Conservation (phyloP, 768 basidiomycete genomes). For the Phanerodontia chrysosporium region DNA sequence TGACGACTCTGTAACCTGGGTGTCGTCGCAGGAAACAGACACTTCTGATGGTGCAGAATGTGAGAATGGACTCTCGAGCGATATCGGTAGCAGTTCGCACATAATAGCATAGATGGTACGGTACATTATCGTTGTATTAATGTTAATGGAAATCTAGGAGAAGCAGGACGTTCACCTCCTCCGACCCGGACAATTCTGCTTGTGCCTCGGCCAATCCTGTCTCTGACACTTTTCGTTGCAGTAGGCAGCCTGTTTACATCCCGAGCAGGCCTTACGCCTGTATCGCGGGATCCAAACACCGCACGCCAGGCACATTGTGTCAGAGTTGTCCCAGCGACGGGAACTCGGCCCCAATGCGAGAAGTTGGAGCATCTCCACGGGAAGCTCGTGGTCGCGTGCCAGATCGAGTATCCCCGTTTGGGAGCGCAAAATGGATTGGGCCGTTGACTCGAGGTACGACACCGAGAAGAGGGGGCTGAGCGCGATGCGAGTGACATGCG, state of each 20-base stretch:
- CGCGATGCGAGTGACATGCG: slow-evolving; percentile 44
- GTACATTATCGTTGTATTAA: too few relatives aligned
- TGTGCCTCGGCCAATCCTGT: background rate
- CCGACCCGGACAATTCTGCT: too few relatives aligned
- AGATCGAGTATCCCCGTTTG: background rate
- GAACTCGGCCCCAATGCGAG: background rate
- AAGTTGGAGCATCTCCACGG: background rate
- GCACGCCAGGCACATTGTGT: background rate
- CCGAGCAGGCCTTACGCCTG: background rate
- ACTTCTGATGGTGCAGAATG: too few relatives aligned
- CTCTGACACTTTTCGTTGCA: slow-evolving; percentile 6
- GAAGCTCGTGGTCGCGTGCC: background rate
- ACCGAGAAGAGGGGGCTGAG: slow-evolving; percentile 51
- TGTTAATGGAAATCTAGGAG: too few relatives aligned
- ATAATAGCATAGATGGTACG: too few relatives aligned
- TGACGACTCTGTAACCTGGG: too few relatives aligned
- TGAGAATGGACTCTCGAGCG: too few relatives aligned
- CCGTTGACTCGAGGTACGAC: slow-evolving; percentile 41
- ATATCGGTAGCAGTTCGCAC: too few relatives aligned
- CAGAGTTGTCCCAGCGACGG: background rate
- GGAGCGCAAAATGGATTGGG: background rate
- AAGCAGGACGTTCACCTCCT: too few relatives aligned
- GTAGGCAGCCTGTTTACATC: slow-evolving; percentile 3
- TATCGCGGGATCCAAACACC: background rate
- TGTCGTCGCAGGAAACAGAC: too few relatives aligned